Base-by-base conservation (phyloP, 1,284 basidiomycete genomes). In the Leccinum subrobustum region DNA sequence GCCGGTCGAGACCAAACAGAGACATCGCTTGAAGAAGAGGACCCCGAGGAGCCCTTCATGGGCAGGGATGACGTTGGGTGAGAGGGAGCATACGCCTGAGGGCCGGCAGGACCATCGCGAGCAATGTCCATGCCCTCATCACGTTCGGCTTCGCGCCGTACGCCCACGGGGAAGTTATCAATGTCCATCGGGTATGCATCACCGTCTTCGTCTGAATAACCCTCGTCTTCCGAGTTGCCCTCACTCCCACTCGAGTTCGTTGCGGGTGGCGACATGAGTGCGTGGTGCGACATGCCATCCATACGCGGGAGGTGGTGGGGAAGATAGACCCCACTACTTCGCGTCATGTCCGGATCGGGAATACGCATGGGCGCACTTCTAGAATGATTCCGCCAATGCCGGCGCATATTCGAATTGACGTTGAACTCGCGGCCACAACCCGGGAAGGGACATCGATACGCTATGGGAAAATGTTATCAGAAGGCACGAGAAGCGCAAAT, bases 371-470 rank as follows among this genome's bases (percentile, higher is more conserved):
- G 59, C 0, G 63, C 66, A 52, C 64, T 73, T 56, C 70, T 52
- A 0, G 70, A 75, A 66, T 91, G 89, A 71, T 88, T 90, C 50
- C 89, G 78, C 67, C 86, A 85, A 69, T 92, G 89, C 7, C 89
- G 78, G 47, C 89, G 82, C 90, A 92, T 91, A 71, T 92, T 92
- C 0, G 87, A 90, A 68, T 90, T 89, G 59, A 91, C 90, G 64
- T 89, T 91, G 75, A 92, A 92, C 60, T 83, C 81, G 25, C 88
- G 81, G 31, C 86, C 87, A 68, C 89, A 92, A n/a, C 84, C 81
- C 4, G 86, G 87, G 76, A 79, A 86, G 1, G 87, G 87, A 64
- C 90, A 92, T 39, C 81, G 77, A 74, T 87, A 91, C 9, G 89
- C 89, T 91, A 70, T 58, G 54, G 50, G n/a, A 7, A 52, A 57